These are phyloP conservation scores for Vanrija humicola DNA, from an alignment of 1,284 basidiomycete species.

Conservation along the genomic window DNA sequence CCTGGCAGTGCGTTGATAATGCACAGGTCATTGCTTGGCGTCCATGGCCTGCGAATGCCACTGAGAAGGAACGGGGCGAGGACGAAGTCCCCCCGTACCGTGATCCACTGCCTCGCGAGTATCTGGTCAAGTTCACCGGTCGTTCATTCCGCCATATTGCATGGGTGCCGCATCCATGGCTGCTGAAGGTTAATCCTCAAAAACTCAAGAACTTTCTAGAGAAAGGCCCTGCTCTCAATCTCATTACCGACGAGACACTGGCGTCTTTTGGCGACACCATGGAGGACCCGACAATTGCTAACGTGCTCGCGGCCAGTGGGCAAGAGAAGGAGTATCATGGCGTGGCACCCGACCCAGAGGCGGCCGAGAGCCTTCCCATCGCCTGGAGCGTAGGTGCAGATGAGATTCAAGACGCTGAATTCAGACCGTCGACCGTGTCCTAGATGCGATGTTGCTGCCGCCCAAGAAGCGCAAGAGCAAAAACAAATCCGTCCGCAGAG, in stretches of 20 bases:
- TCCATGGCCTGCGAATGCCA: constrained; percentile 62
- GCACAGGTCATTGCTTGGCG: constrained; percentile 80
- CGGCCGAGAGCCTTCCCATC: constrained; percentile 65
- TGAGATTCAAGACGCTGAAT: neutral
- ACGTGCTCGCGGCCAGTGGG: constrained; percentile 24
- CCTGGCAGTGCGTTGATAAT: neutral
- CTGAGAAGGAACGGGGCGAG: constrained; percentile 53
- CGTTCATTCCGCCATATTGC: constrained; percentile 66
- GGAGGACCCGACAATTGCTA: constrained; percentile 38
- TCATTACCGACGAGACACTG: constrained; percentile 53
- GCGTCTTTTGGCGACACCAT: constrained; percentile 47
- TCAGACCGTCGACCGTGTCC: constrained; percentile 70
- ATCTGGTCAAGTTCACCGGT: constrained; percentile 80
- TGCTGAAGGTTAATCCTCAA: constrained; percentile 59
- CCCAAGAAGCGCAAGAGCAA: constrained; percentile 14
- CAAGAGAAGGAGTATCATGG: constrained; percentile 21
- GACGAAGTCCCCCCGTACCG: constrained; percentile 58
- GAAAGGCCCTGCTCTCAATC: constrained; percentile 64
- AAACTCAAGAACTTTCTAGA: constrained; percentile 74
- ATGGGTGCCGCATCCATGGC: constrained; percentile 90
- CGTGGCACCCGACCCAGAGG: constrained; percentile 55
- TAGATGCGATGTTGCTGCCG: constrained; percentile 65
- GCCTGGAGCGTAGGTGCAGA: constrained; percentile 41
- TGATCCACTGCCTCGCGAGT: constrained; percentile 68
- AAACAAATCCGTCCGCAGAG: constrained; percentile 26